phyloP scores from a whole-genome alignment of 768 basidiomycete species.

The Paxillus ammoniavirescens region DNA sequence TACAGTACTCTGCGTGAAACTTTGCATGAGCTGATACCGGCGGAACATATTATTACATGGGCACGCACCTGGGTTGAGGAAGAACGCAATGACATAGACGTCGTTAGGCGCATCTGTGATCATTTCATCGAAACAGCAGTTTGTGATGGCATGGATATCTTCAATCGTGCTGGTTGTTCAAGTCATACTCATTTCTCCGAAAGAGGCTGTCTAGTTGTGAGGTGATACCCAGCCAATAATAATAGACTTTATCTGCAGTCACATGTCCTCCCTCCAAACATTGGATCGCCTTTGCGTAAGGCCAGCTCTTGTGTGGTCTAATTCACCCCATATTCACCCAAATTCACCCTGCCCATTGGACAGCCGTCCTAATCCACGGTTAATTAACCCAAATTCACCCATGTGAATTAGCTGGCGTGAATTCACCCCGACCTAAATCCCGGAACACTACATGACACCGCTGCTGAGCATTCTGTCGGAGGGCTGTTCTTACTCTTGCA shows the following conservation, averaged over 20 bases:
- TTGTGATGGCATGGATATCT: conserved; percentile 11
- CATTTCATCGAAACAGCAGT: conserved; percentile 19
- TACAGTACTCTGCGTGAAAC: neutral
- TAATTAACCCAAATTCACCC: too few species aligned
- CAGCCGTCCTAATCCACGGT: too few species aligned
- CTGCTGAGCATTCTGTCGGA: too few species aligned
- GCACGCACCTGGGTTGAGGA: conserved; percentile 23
- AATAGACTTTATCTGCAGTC: conserved; percentile 23
- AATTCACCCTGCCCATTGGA: too few species aligned
- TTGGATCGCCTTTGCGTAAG: conserved; percentile 18
- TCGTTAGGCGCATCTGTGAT: conserved; percentile 14
- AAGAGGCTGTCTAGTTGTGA: conserved; percentile 10
- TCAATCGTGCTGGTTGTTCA: conserved; percentile 1
- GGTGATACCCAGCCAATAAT: conserved; percentile 24
- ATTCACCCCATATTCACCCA: too few species aligned
- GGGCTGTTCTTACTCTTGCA: too few species aligned
- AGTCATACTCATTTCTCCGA: neutral
- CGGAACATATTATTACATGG: neutral
- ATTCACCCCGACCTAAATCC: too few species aligned
- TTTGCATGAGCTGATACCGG: neutral
- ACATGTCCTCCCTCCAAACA: conserved; percentile 22
- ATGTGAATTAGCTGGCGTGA: too few species aligned
- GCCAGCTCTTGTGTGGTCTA: too few species aligned
- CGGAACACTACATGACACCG: too few species aligned
- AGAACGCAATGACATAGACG: conserved; percentile 21